A percentile compares a stretch with the other conserved stretches of the same genome.
Evolutionary conservation across 1,139 yeast genomes (phyloP).

Genomic region (Blastobotrys capitulatus): DNA sequence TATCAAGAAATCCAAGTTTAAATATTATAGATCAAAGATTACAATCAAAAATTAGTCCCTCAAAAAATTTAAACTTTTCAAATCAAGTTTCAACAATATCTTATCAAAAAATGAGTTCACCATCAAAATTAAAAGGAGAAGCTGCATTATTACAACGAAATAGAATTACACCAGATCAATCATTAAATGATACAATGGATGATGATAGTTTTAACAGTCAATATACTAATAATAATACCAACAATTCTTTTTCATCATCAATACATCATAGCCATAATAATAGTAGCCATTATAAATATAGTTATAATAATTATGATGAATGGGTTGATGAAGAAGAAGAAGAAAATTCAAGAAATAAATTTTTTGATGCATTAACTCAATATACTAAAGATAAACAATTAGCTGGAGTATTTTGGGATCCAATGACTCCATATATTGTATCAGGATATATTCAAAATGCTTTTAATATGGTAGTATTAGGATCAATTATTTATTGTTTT

Average conservation of each 20-base stretch:
- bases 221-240: neutral
- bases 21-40: neutral
- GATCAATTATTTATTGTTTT: constrained; percentile 50
- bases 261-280: neutral
- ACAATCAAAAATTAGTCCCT: neutral
- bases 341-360: neutral
- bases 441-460: constrained; percentile 67
- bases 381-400: neutral
- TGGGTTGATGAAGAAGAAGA: constrained; percentile 13
- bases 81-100: constrained; percentile 4
- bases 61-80: constrained; percentile 1
- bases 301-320: constrained; percentile 4
- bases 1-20: neutral
- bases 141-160: constrained; percentile 6
- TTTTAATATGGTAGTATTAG: constrained; percentile 56
- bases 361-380: neutral
- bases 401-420: constrained; percentile 36
- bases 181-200: neutral
- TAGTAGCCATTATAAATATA: neutral
- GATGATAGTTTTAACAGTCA: neutral
- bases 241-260: neutral
- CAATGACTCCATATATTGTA: constrained; percentile 58
- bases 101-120: constrained; percentile 8
- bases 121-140: constrained; percentile 9
- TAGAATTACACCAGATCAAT: constrained; percentile 5